Evolutionary conservation across 768 basidiomycete genomes (phyloP), one percentile per base, ranked within the genome.

Genomic region (Pulveroboletus sp.): DNA sequence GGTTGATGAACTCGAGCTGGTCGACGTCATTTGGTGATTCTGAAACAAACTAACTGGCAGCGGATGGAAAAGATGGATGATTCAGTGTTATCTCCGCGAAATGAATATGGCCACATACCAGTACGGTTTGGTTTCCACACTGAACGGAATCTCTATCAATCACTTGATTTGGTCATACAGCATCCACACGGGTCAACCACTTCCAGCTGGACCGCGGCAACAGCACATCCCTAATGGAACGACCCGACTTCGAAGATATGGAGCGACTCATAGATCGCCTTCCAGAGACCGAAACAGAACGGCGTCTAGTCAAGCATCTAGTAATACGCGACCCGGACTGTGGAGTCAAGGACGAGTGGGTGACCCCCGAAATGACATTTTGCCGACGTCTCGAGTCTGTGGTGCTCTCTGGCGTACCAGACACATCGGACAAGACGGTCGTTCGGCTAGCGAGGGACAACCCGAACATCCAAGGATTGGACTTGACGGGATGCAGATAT

Each of bases 341-440:
- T 22, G 61, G 62, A 20, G 69, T 89, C 14, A 73, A 73, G 27
- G 83, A 91, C 60, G 77, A 82, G 45, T 71, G 80, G 47, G 74
- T 95, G 34, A 76, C 78, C 12, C 50, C 63, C 6, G 76, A 85
- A 23, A 68, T 93, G 44, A 63, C 71, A 2, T 67, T 71, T 39
- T 86, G 85, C 65, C 79, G 82, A 13, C 79, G 83, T 49, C 73
- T 93, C 40, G 78, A 85, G 63, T 79, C 82, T 5, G 76, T 83
- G 20, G 77, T 81, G 40, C 73, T 93, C n/a, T 78, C 78, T 13
- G 84, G 83, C n/a, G 76, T 86, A 13, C 73, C 74, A 45, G 78
- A 82, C 52, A 76, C 81, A 14, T 81, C 83, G 23, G 88, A 94
- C 73, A 74, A 76, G 54, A 82, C 88, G 7, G 65, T 94, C 37